phyloP scores from a whole-genome alignment of 2,329 filamentous ascomycete genomes.

The Anthostomella pinea region DNA sequence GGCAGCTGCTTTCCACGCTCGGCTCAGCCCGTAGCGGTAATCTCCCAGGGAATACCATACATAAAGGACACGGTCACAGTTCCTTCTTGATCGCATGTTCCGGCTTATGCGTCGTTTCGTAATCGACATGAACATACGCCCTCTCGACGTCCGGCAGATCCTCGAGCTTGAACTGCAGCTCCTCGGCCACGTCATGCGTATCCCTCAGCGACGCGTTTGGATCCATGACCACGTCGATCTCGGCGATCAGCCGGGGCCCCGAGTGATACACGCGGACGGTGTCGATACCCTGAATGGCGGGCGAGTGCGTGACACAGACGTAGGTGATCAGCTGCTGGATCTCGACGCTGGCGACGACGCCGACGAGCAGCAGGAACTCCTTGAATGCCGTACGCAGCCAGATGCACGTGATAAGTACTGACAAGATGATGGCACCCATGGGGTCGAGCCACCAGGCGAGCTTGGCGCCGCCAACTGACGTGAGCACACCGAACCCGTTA shows the following conservation, averaged over 20 bases:
- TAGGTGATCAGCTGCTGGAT: slow-evolving; percentile 95
- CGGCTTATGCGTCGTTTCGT: slow-evolving; percentile 92
- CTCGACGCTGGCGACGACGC: slow-evolving; percentile 79
- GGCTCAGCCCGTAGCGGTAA: too few species aligned
- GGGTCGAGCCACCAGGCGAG: slow-evolving; percentile 94
- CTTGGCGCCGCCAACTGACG: slow-evolving; percentile 86
- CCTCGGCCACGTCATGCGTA: slow-evolving; percentile 92
- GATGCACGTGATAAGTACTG: slow-evolving; percentile 70
- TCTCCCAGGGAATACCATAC: too few species aligned
- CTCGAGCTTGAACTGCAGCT: slow-evolving; percentile 91
- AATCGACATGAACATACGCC: slow-evolving; percentile 96
- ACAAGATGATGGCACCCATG: slow-evolving; percentile 82
- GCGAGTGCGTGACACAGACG: slow-evolving; percentile 88
- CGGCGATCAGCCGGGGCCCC: slow-evolving; percentile 83
- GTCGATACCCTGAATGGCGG: slow-evolving; percentile 79
- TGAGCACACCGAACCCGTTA: slow-evolving; percentile 90
- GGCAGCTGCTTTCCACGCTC: too few species aligned
- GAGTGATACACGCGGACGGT: slow-evolving; percentile 93
- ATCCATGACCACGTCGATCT: slow-evolving; percentile 96
- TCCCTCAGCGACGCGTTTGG: slow-evolving; percentile 66
- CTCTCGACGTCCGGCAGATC: slow-evolving; percentile 87
- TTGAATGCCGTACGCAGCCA: slow-evolving; percentile 84
- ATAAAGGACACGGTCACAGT: slow-evolving; percentile 44
- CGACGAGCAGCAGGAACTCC: slow-evolving; percentile 89
- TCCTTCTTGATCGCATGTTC: slow-evolving; percentile 70